Base-by-base conservation (phyloP, 2,329 filamentous ascomycete genomes). In the Fusarium sp. region DNA sequence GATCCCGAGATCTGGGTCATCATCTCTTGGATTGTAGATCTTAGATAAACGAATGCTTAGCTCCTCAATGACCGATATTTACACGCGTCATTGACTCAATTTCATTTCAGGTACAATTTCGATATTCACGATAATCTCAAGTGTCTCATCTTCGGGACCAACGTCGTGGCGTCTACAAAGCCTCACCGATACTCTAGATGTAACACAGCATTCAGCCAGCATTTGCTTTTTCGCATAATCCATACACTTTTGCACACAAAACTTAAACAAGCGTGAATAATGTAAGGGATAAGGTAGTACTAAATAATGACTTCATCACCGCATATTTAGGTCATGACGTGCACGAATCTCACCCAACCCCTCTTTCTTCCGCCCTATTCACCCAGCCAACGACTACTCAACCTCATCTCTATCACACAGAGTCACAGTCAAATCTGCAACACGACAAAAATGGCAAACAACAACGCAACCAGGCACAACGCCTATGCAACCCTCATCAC, bases 401-500 rank as follows among this genome's bases (percentile, higher is more conserved):
- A 8, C 8, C 22, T 22, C 50, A 12, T 29, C 38, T 8, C 20
- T 18, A 44, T 22, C 42, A 41, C 46, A 33, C 25, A 33, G 25
- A 20, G 25, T 31, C 50, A 38, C 56, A 45, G 25, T 25, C 15
- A 29, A 35, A 36, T 50, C 46, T 67, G 62, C 53, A 66, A 35
- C 13, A 27, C 10, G 57, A 62, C 39, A 13, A 27, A 55, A 31
- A 70, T 70, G 67, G 44, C 52, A 39, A 25, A n/a, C 3, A 53
- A 45, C 13, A 53, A 45, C 13, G 7, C 29, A 27, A 13, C 49
- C 15, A 38, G 64, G 53, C 47, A 56, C 33, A 75, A 75, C 10
- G 72, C 72, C 55, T 75, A 73, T 58, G 67, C 72, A 56, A 75
- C 73, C 50, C 73, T 75, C 59, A 71, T 75, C 47, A 75, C 73